Conservation (phyloP, 2,329 filamentous ascomycete species). For the Talaromyces sp. region DNA sequence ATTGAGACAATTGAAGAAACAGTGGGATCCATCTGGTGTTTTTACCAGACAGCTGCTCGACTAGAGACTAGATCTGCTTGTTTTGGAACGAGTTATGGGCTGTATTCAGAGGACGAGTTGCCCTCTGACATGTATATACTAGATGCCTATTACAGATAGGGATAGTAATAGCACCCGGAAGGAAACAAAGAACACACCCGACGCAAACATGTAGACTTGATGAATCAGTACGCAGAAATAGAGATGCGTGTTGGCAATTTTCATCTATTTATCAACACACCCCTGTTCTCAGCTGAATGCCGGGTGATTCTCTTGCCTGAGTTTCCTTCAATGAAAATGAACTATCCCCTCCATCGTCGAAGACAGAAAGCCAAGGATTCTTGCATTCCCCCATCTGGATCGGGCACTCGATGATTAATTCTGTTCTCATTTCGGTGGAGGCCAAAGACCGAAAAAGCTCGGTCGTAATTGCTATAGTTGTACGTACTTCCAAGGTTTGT, state of each 20-base stretch:
- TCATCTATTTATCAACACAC: not conserved
- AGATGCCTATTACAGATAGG: not conserved
- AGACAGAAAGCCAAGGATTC: not conserved
- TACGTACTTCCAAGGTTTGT: too few species aligned
- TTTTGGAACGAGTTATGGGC: not conserved
- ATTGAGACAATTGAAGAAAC: not conserved
- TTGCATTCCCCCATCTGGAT: not conserved
- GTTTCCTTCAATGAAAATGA: not conserved
- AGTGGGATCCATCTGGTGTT: not conserved
- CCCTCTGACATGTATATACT: not conserved
- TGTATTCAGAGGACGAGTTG: not conserved
- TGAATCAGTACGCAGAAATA: not conserved
- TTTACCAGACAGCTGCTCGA: not conserved
- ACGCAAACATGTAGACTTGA: not conserved
- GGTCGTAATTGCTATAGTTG: too few species aligned
- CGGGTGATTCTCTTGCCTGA: not conserved
- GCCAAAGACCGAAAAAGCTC: too few species aligned
- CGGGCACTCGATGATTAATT: too few species aligned
- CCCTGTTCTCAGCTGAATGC: not conserved
- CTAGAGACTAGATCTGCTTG: not conserved
- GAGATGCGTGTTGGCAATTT: not conserved
- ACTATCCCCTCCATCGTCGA: not conserved
- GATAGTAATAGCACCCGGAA: not conserved
- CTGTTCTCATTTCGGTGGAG: too few species aligned
- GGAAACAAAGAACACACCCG: not conserved